Conservation (phyloP, 108 stramenopile species). For the Fragilaria crotonensis region DNA sequence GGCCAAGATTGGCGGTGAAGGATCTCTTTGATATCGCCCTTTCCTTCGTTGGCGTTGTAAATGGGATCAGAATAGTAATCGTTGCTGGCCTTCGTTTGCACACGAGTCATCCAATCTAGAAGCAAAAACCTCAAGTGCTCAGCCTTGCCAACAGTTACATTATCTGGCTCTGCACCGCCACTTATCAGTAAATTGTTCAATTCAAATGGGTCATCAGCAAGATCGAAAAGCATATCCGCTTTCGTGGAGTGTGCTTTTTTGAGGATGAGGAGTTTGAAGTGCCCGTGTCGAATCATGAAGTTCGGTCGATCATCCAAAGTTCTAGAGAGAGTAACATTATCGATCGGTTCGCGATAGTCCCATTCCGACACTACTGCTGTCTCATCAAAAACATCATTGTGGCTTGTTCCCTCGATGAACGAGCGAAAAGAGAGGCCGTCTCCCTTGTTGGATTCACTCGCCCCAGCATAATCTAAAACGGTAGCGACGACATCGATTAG, state of each 20-base stretch:
- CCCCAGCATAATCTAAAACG: conserved; percentile 14
- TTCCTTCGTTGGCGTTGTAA: conserved; percentile 9
- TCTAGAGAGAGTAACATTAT: conserved; percentile 1
- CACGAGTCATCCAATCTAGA: conserved; percentile 16
- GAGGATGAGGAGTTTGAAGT: conserved; percentile 15
- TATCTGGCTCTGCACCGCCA: not conserved
- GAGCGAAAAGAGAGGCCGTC: conserved; percentile 13
- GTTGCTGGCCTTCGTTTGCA: not conserved
- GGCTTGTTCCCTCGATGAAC: conserved; percentile 6
- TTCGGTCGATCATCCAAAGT: conserved; percentile 8
- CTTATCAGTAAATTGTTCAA: conserved; percentile 17
- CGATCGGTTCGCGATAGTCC: conserved; percentile 9
- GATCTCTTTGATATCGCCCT: conserved; percentile 10
- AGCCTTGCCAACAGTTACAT: conserved; percentile 5
- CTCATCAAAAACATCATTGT: conserved; percentile 14
- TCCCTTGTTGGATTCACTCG: not conserved
- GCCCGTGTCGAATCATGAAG: conserved; percentile 18
- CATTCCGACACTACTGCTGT: conserved; percentile 7
- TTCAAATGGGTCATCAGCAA: conserved; percentile 20
- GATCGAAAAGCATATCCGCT: conserved; percentile 20
- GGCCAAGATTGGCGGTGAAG: conserved; percentile 9
- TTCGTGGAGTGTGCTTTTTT: conserved; percentile 3
- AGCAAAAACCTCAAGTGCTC: conserved; percentile 17
- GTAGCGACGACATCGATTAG: conserved; percentile 16
- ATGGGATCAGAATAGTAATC: conserved; percentile 5